Base-by-base conservation (phyloP, 164 flowering plant genomes). In the Dillenia suffruticosa region DNA sequence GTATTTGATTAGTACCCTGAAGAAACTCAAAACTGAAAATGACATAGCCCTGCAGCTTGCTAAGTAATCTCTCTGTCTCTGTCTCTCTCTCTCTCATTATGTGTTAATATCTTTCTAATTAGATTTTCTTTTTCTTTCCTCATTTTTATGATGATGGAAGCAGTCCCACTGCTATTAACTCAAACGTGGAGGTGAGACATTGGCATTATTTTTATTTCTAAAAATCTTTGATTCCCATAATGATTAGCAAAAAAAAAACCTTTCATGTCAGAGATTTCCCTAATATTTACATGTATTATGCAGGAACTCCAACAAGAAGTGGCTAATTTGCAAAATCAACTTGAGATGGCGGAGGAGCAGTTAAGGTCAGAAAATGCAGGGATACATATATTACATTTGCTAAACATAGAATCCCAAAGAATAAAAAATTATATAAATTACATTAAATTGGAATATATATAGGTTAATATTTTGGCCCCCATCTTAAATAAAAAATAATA, bases 241-340 rank as follows among this genome's bases (percentile, higher is more conserved):
- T 53, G 14, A 46, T 14, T 9, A 19, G 6, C 40, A 8, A 19
- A 19, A 19, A 19, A 19, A 19, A 19, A 61, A n/a, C 7, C 9
- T 16, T 22, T 13, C n/a, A 58, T 12, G 5, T 51, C 14, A 22
- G 2, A 7, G 46, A 14, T 44, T 51, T 40, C 13, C 26, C 11
- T 54, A 13, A 40, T 70, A 1, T 22, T 12, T 48, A 9, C 46
- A 26, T 50, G 9, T 22, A 57, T 15, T 3, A 55, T 54, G 12
- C 56, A 79, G 85, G 81, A 79, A 58, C 77, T 79, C 26, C 81
- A 82, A 55, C 82, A 82, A 66, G 81, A 82, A 65, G 68, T 77
- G 46, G 65, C 19, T 64, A 56, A 69, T 26, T 59, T 67, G 65
- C 83, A 73, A 59, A 73, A 75, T 51, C 79, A 81, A 63, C 68